Conservation (phyloP, 2,329 filamentous ascomycete species). For the Colletotrichum lindemuthianum region DNA sequence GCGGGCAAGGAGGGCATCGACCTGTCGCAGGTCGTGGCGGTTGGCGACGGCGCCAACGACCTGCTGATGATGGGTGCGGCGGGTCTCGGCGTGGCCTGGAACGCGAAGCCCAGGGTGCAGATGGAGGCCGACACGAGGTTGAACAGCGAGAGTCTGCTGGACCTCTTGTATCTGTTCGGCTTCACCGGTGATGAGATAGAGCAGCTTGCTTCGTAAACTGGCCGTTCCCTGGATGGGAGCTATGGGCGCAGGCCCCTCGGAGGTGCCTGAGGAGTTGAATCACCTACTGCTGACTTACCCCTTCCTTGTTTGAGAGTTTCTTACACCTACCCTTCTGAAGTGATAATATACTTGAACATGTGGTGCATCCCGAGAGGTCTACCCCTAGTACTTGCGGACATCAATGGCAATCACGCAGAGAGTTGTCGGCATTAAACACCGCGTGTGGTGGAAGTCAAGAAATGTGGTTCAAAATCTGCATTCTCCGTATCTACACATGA, state of each 20-base stretch:
- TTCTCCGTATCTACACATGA: constrained; percentile 37
- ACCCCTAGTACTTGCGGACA: no score
- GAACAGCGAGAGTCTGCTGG: constrained; percentile 76
- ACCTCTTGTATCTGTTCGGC: constrained; percentile 79
- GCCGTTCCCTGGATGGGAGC: background rate
- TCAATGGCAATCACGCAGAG: no score
- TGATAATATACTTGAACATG: no score
- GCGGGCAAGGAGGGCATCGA: constrained; percentile 73
- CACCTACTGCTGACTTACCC: no score
- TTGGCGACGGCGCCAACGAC: constrained; percentile 87
- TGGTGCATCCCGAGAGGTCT: no score
- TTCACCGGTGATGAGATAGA: constrained; percentile 73
- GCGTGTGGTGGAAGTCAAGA: background rate
- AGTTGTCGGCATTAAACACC: no score
- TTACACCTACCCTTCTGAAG: no score
- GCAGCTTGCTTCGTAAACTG: constrained; percentile 49
- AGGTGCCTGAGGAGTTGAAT: background rate
- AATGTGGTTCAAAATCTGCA: constrained; percentile 22
- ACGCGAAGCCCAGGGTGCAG: constrained; percentile 85
- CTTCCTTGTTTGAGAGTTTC: no score
- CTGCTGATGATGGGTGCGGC: constrained; percentile 81
- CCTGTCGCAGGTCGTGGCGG: constrained; percentile 74
- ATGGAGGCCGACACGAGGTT: constrained; percentile 77
- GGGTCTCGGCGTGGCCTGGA: constrained; percentile 83
- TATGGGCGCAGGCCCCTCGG: constrained; percentile 13